phyloP scores from a whole-genome alignment of 2,329 filamentous ascomycete species.

The Aspergillus sp. region DNA sequence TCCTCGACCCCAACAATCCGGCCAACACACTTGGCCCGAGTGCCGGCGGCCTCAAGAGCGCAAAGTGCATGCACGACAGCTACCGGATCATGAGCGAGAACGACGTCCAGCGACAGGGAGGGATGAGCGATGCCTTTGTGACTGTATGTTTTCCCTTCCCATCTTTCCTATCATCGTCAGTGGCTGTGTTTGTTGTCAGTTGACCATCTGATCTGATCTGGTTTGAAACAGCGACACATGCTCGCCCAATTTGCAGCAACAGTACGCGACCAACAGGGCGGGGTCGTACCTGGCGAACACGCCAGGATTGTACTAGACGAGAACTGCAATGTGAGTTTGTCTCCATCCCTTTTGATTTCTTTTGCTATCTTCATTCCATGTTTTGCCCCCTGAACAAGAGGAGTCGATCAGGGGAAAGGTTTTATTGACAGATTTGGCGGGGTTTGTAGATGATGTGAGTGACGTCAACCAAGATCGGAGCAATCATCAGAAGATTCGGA shows the following conservation, averaged over 20 bases:
- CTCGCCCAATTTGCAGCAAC: slow-evolving; percentile 47
- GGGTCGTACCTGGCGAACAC: slow-evolving; percentile 29
- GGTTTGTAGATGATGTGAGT: slow-evolving; percentile 11
- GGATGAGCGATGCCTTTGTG: slow-evolving; percentile 61
- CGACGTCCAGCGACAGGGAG: slow-evolving; percentile 62
- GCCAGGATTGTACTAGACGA: slow-evolving; percentile 11
- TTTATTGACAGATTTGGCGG: not conserved
- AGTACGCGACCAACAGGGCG: slow-evolving; percentile 19
- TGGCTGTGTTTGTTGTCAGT: not conserved
- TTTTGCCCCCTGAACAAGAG: not conserved
- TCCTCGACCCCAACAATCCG: slow-evolving; percentile 53
- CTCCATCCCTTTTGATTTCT: not conserved
- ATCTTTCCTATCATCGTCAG: not conserved
- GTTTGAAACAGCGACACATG: slow-evolving; percentile 49
- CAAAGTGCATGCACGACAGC: slow-evolving; percentile 63
- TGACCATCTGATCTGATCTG: slow-evolving; percentile 20
- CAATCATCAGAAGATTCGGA: not conserved
- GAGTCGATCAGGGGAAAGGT: not conserved
- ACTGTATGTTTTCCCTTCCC: slow-evolving; percentile 48
- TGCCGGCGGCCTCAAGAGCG: slow-evolving; percentile 56
- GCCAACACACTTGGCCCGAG: slow-evolving; percentile 39
- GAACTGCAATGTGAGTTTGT: slow-evolving; percentile 19
- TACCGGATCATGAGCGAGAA: slow-evolving; percentile 68
- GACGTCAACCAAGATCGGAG: not conserved
- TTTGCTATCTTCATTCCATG: not conserved